A percentile compares a stretch with the other conserved stretches of the same genome.
These are phyloP conservation scores for Oryza rufipogon DNA, from an alignment of 176 grass and related monocot species.

Conservation along the genomic window DNA sequence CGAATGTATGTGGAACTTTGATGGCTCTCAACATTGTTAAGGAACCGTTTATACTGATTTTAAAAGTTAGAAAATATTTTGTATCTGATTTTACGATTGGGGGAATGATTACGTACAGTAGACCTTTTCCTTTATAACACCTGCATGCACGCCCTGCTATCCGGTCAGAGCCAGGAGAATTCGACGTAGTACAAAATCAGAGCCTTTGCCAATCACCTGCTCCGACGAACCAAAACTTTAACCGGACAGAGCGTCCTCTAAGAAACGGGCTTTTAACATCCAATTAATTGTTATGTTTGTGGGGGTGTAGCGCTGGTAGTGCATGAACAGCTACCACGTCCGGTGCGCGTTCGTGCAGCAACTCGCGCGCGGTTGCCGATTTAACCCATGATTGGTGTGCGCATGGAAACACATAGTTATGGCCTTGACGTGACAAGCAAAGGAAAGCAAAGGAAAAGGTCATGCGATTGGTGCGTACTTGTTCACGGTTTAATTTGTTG, in stretches of 20 bases:
- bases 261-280: neutral
- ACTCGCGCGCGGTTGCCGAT: neutral
- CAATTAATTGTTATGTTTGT: too few species aligned
- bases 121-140: neutral
- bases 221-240: neutral
- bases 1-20: too few species aligned
- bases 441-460: neutral
- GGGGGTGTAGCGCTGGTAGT: too few species aligned
- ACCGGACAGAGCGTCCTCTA: neutral
- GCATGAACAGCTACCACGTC: neutral
- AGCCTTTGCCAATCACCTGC: neutral
- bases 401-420: neutral
- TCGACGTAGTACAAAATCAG: neutral
- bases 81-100: too few species aligned
- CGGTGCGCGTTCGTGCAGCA: neutral
- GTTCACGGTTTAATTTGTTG: neutral
- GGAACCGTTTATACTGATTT: too few species aligned
- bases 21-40: too few species aligned
- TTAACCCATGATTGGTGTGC: neutral
- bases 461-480: neutral
- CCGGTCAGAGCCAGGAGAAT: neutral
- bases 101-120: too few species aligned
- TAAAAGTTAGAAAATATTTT: too few species aligned
- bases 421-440: neutral
- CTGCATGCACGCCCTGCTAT: neutral